phyloP scores from a whole-genome alignment of 306 rosid species.

The Vicia sativa region DNA sequence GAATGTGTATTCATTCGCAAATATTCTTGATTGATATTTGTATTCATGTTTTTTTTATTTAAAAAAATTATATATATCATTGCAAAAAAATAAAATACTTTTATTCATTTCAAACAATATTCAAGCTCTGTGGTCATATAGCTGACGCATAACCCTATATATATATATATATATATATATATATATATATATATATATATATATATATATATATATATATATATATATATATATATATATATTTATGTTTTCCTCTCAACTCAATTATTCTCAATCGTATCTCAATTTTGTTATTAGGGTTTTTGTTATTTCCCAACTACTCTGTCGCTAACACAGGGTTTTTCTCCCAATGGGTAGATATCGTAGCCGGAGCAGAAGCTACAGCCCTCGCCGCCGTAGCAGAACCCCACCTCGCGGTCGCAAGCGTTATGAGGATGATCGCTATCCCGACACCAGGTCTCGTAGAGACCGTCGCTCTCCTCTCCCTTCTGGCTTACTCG shows the following conservation, averaged over 20 bases:
- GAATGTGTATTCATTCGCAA: too few species aligned
- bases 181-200: too few species aligned
- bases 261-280: background rate
- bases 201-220: too few species aligned
- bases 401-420: conserved; percentile 79
- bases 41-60: too few species aligned
- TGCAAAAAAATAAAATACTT: too few species aligned
- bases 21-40: too few species aligned
- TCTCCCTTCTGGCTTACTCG: conserved; percentile 88
- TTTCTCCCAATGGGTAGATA: conserved; percentile 60
- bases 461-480: conserved; percentile 88
- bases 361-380: conserved; percentile 91
- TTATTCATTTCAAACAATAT: too few species aligned
- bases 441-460: conserved; percentile 64
- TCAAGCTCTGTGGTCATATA: too few species aligned
- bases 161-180: background rate
- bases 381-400: conserved; percentile 94
- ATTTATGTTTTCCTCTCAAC: background rate
- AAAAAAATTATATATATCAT: too few species aligned
- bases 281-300: conserved; percentile 40
- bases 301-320: background rate
- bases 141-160: background rate
- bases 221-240: background rate
- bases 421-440: conserved; percentile 79
- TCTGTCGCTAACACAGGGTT: background rate